Conservation (phyloP, 352 stramenopile species). For the Globisporangium orthogonon region DNA sequence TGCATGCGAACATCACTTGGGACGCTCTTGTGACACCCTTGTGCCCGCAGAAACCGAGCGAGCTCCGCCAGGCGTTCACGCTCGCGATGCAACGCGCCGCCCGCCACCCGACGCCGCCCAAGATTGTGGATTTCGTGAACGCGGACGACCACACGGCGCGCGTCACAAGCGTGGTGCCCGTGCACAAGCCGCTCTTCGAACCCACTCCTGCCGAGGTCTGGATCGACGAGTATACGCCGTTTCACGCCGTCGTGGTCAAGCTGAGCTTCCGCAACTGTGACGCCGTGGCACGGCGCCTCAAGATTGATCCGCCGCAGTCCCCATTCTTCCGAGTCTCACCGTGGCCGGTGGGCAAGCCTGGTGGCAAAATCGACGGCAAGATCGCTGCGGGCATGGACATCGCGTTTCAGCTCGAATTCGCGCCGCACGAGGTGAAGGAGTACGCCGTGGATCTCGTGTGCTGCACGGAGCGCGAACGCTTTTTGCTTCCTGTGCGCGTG, state of each 20-base stretch:
- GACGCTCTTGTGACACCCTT: background rate
- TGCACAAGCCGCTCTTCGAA: constrained; percentile 87
- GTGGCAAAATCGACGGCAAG: constrained; percentile 51
- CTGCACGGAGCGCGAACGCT: constrained; percentile 93
- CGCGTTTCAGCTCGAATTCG: constrained; percentile 88
- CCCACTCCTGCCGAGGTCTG: constrained; percentile 73
- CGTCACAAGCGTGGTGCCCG: constrained; percentile 58
- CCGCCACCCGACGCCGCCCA: constrained; percentile 22
- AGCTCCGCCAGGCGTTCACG: constrained; percentile 57
- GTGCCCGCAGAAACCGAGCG: constrained; percentile 49
- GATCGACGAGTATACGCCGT: constrained; percentile 92
- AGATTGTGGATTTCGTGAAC: constrained; percentile 65
- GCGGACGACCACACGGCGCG: constrained; percentile 62
- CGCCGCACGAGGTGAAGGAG: constrained; percentile 84
- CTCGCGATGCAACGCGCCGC: constrained; percentile 39
- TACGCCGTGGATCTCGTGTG: constrained; percentile 91
- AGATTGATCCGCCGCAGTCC: constrained; percentile 79
- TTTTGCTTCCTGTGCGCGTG: constrained; percentile 87
- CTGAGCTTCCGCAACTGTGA: constrained; percentile 92
- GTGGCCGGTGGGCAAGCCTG: constrained; percentile 8
- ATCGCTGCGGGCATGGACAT: constrained; percentile 93
- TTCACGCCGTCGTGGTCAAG: constrained; percentile 72
- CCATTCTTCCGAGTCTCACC: constrained; percentile 84
- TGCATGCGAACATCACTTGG: background rate
- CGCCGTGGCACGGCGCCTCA: constrained; percentile 84